A percentile compares a stretch with the other conserved stretches of the same genome.
phyloP scores from a whole-genome alignment of 1,284 basidiomycete genomes.

The Sanghuangporus sanghuang region DNA sequence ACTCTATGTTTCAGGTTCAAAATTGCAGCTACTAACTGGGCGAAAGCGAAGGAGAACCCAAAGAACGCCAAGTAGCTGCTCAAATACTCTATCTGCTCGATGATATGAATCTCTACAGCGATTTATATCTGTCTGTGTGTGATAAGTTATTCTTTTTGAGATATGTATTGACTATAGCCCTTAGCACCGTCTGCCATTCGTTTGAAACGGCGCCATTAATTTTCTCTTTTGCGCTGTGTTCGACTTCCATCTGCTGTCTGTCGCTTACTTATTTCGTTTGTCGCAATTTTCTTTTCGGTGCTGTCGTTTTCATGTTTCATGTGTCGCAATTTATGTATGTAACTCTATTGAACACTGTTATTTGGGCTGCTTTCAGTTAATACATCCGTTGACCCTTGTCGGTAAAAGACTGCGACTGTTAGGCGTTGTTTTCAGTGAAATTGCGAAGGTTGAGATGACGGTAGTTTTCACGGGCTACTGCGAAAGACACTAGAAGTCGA shows the following conservation, averaged over 20 bases:
- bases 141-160: neutral
- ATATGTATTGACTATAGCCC: neutral
- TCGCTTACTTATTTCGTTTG: slow-evolving; percentile 5
- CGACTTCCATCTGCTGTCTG: neutral
- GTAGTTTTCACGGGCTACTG: too few species aligned
- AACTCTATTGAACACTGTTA: slow-evolving; percentile 5
- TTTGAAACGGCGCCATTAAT: neutral
- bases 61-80: slow-evolving; percentile 29
- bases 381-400: neutral
- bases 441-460: too few species aligned
- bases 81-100: slow-evolving; percentile 17
- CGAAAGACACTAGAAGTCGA: too few species aligned
- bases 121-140: neutral
- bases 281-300: neutral
- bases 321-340: slow-evolving; percentile 6
- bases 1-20: slow-evolving; percentile 51
- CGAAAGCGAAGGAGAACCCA: slow-evolving; percentile 64
- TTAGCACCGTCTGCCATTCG: neutral
- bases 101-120: neutral
- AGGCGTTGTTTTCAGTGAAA: neutral
- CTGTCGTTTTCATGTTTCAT: slow-evolving; percentile 7
- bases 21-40: slow-evolving; percentile 71
- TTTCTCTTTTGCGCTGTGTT: neutral
- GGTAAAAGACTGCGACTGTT: neutral
- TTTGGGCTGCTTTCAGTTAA: neutral